A percentile compares a stretch with the other conserved stretches of the same genome.
Conservation (phyloP, 1,284 basidiomycete species). For the Coriolopsis trogii region DNA sequence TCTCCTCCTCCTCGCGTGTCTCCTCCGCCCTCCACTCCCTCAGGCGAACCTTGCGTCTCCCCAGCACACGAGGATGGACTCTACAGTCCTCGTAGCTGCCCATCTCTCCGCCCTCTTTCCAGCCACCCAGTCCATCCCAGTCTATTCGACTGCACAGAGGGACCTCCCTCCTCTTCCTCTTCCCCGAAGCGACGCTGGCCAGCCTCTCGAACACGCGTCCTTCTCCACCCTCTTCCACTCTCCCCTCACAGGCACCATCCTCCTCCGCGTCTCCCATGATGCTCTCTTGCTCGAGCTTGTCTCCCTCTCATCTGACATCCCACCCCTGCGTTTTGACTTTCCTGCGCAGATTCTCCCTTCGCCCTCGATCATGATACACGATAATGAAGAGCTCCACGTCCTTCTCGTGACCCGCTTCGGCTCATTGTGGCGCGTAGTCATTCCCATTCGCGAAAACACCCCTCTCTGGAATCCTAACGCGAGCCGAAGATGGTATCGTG, state of each 20-base stretch:
- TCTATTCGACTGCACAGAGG: constrained; percentile 59
- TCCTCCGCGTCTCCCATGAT: constrained; percentile 76
- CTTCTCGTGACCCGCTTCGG: constrained; percentile 70
- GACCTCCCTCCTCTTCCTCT: constrained; percentile 49
- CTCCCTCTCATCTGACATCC: constrained; percentile 64
- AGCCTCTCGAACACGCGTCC: constrained; percentile 75
- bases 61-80: too few species aligned
- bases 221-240: constrained; percentile 64
- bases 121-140: constrained; percentile 50
- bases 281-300: constrained; percentile 79
- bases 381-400: constrained; percentile 68
- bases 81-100: constrained; percentile 55
- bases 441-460: constrained; percentile 58
- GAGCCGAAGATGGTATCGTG: constrained; percentile 61
- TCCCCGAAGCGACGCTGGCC: constrained; percentile 48
- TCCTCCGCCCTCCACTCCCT: neutral
- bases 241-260: constrained; percentile 63
- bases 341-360: constrained; percentile 70
- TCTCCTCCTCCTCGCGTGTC: constrained; percentile 1
- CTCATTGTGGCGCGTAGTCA: constrained; percentile 76
- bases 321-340: constrained; percentile 77
- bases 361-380: constrained; percentile 66
- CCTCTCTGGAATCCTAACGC: constrained; percentile 59
- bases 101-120: constrained; percentile 68
- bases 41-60: constrained; percentile 32